Percentiles rank a stretch among this genome's conserved stretches.
These are phyloP conservation scores for Fusarium buxicola DNA, from an alignment of 2,329 filamentous ascomycete genomes.

Conservation along the genomic window DNA sequence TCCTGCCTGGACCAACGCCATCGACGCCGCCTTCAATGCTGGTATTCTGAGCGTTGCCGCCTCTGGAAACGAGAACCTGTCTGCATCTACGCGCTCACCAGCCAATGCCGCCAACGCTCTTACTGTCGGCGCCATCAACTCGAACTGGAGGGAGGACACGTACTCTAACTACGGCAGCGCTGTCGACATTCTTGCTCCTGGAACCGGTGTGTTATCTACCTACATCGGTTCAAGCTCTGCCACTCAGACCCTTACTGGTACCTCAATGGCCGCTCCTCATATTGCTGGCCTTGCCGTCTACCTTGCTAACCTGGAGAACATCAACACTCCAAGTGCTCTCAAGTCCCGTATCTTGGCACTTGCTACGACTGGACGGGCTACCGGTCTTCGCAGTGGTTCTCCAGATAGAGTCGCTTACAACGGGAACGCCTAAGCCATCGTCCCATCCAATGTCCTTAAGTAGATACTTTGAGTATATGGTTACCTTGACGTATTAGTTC, in stretches of 20 bases:
- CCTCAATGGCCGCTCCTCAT: conserved; percentile 65
- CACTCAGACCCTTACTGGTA: conserved; percentile 57
- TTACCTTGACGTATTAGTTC: background rate
- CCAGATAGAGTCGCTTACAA: background rate
- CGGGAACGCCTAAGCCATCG: background rate
- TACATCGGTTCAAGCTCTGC: conserved; percentile 49
- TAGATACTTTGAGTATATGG: too few species aligned
- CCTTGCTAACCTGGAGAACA: background rate
- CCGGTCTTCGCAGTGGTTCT: background rate
- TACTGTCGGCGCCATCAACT: conserved; percentile 48
- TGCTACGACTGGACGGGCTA: background rate
- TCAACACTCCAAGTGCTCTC: background rate
- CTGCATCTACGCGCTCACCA: conserved; percentile 34
- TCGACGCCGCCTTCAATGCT: conserved; percentile 38
- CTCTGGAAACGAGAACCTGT: conserved; percentile 38
- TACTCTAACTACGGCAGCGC: conserved; percentile 60
- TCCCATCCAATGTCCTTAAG: background rate
- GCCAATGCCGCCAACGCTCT: conserved; percentile 42
- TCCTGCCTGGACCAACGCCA: conserved; percentile 23
- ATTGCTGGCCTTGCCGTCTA: conserved; percentile 59
- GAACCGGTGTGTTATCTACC: conserved; percentile 55
- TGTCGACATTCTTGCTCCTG: conserved; percentile 61
- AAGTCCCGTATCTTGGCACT: conserved; percentile 1
- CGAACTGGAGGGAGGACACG: conserved; percentile 47
- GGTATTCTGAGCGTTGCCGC: conserved; percentile 55